phyloP scores from a whole-genome alignment of 768 basidiomycete genomes.

The Coprinellus aureogranulatus region DNA sequence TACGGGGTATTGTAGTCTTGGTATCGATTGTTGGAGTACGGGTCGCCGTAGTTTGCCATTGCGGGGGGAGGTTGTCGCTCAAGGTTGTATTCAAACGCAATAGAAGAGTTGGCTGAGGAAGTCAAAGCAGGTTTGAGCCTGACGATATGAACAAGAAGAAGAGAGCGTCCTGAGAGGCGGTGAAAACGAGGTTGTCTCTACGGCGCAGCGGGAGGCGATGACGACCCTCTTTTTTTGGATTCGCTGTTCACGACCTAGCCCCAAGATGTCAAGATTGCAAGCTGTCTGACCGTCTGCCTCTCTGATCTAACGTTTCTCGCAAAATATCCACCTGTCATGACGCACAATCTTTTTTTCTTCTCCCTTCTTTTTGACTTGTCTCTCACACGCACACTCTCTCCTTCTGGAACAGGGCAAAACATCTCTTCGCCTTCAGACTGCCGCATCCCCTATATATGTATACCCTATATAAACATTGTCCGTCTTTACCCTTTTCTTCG shows the following conservation, averaged over 20 bases:
- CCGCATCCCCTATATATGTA: slow-evolving; percentile 5
- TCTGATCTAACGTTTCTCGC: slow-evolving; percentile 26
- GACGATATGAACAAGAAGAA: too few relatives aligned
- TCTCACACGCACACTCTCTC: background rate
- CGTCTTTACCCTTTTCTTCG: slow-evolving; percentile 6
- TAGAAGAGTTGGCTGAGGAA: slow-evolving; percentile 99
- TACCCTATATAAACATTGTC: slow-evolving; percentile 5
- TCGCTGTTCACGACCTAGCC: slow-evolving; percentile 21
- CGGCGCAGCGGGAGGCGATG: too few relatives aligned
- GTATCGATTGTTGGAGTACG: slow-evolving; percentile 16
- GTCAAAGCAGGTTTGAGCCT: too few relatives aligned
- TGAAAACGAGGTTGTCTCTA: too few relatives aligned
- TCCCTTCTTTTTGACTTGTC: background rate
- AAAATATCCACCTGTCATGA: slow-evolving; percentile 13
- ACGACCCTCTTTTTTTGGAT: slow-evolving; percentile 29
- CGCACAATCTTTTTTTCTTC: slow-evolving; percentile 7
- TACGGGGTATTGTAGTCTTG: too few relatives aligned
- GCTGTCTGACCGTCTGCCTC: slow-evolving; percentile 13
- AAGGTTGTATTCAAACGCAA: slow-evolving; percentile 98
- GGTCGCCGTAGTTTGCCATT: background rate
- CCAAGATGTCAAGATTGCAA: slow-evolving; percentile 21
- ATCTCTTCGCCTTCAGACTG: slow-evolving; percentile 1
- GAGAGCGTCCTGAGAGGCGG: too few relatives aligned
- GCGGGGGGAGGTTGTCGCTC: too few relatives aligned
- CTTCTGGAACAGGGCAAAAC: slow-evolving; percentile 17